Conservation (phyloP, 1,139 yeast genomes). For the Arxiozyma slooffiae region DNA sequence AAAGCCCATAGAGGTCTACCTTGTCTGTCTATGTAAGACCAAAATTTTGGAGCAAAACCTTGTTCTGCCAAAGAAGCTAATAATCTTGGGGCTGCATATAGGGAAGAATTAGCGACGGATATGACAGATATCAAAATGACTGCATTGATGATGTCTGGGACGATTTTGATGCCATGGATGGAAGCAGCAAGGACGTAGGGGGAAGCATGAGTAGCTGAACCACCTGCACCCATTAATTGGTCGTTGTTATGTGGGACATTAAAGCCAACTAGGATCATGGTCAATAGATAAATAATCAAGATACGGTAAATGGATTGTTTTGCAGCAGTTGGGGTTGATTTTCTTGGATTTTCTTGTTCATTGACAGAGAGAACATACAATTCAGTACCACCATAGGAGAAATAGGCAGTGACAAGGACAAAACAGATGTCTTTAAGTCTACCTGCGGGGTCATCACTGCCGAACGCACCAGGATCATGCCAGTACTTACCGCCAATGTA, state of each 20-base stretch:
- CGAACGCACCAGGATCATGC: slow-evolving; percentile 48
- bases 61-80: slow-evolving; percentile 70
- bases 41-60: slow-evolving; percentile 54
- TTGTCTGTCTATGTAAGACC: slow-evolving; percentile 42
- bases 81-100: slow-evolving; percentile 71
- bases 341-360: slow-evolving; percentile 69
- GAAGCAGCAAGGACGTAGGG: slow-evolving; percentile 68
- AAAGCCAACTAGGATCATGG: slow-evolving; percentile 50
- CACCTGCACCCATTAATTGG: slow-evolving; percentile 36
- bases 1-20: slow-evolving; percentile 56
- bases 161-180: slow-evolving; percentile 54
- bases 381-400: slow-evolving; percentile 76
- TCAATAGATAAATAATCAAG: slow-evolving; percentile 46
- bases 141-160: slow-evolving; percentile 63
- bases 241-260: slow-evolving; percentile 50
- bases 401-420: slow-evolving; percentile 72
- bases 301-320: slow-evolving; percentile 69
- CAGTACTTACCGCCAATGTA: slow-evolving; percentile 54
- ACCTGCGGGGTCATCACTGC: slow-evolving; percentile 11
- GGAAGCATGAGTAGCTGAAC: slow-evolving; percentile 41
- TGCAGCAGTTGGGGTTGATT: slow-evolving; percentile 59
- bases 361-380: slow-evolving; percentile 77
- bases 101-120: slow-evolving; percentile 66
- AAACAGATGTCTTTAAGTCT: slow-evolving; percentile 67
- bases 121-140: slow-evolving; percentile 58